Conservation (phyloP, 2,329 filamentous ascomycete genomes). For the Chalaropsis thielavioides region DNA sequence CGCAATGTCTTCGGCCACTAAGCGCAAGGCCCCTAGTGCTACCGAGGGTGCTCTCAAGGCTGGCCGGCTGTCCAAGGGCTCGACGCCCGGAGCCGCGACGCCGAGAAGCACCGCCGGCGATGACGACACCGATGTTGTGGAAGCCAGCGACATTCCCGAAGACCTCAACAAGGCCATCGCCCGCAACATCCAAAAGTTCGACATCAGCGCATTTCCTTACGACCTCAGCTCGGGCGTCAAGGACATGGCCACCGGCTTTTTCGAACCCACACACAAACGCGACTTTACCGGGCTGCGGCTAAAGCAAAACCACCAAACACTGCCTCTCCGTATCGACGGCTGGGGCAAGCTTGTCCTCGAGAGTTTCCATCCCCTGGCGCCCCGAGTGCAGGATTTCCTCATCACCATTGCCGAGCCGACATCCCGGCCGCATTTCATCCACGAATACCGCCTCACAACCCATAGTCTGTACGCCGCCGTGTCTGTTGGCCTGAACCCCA, state of each 20-base stretch:
- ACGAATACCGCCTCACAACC: slow-evolving; percentile 83
- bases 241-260: slow-evolving; percentile 34
- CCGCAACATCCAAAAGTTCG: slow-evolving; percentile 41
- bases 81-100: slow-evolving; percentile 46
- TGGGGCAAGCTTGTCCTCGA: slow-evolving; percentile 83
- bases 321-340: slow-evolving; percentile 85
- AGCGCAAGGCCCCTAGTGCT: slow-evolving; percentile 48
- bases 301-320: slow-evolving; percentile 77
- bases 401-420: slow-evolving; percentile 91
- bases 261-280: slow-evolving; percentile 27
- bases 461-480: slow-evolving; percentile 93
- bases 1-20: slow-evolving; percentile 44
- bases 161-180: slow-evolving; percentile 36
- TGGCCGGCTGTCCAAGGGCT: slow-evolving; percentile 41
- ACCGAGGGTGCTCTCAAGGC: slow-evolving; percentile 38
- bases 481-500: slow-evolving; percentile 76
- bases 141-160: slow-evolving; percentile 31
- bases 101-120: slow-evolving; percentile 43
- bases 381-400: slow-evolving; percentile 82
- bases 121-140: slow-evolving; percentile 32
- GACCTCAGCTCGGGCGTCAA: slow-evolving; percentile 20
- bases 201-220: slow-evolving; percentile 40
- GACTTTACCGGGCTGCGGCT: slow-evolving; percentile 74
- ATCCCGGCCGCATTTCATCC: slow-evolving; percentile 76
- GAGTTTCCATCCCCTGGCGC: slow-evolving; percentile 78